Evolutionary conservation across 352 stramenopile species (phyloP), one percentile per base, ranked within the genome.

Genomic region (Blastocystis sp.): DNA sequence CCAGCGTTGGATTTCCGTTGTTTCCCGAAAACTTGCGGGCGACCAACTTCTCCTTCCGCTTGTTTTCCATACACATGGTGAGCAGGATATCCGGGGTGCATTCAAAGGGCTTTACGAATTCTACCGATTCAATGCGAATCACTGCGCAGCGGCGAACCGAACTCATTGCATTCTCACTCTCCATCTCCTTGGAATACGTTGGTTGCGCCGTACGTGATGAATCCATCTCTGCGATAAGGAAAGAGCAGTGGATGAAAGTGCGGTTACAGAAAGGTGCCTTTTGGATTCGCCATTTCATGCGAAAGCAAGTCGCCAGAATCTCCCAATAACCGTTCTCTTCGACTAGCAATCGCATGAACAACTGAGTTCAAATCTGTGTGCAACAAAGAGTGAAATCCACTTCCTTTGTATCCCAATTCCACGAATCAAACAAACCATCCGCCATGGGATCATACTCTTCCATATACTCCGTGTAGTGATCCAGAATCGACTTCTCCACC

Each of bases 151-250:
- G 53, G 18, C 75, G 57, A 11, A 85, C 63, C 14, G 75, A 85
- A 53, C 75, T 85, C 63, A 76, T 76, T 49, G 57, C 75, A 42
- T 72, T 56, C 46, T 85, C 75, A 59, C 75, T 85, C 40, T 85
- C 75, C 57, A 85, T 85, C 51, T 85, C 75, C 40, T 85, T 85
- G 14, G 69, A 81, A 81, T 64, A 64, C 42, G 69, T 65, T 61
- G 69, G 69, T 18, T 46, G 27, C 9, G 53, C n/a, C 53, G 48
- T 49, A 65, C 44, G 69, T 21, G 1, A 44, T 21, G 48, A 24
- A 81, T 81, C 69, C 69, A 81, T 81, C 36, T 42, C 21, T 29
- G 18, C 1, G 8, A 38, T 56, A 40, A 53, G 18, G 42, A 32
- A 34, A 40, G 11, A 44, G 63, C 44, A 51, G 6, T 75, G n/a